A percentile compares a stretch with the other conserved stretches of the same genome.
Conservation (phyloP, 257 asterid genomes). For the Lantana camara region DNA sequence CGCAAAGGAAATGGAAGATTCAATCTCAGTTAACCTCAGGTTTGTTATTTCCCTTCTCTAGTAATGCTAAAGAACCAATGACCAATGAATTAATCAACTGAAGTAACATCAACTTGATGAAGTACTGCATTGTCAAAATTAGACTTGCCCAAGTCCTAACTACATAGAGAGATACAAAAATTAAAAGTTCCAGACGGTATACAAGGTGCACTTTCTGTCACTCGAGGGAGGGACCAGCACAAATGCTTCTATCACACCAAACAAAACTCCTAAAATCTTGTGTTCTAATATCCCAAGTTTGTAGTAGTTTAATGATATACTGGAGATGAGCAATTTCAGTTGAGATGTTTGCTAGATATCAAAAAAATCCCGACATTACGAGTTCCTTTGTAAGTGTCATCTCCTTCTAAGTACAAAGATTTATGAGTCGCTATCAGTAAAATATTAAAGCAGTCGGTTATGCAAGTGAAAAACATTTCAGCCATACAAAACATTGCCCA, state of each 20-base stretch:
- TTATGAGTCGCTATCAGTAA: neutral
- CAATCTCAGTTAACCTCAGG: slow-evolving; percentile 98
- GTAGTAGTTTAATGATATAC: neutral
- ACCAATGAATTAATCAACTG: neutral
- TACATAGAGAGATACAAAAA: neutral
- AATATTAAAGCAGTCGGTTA: slow-evolving; percentile 1
- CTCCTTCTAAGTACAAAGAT: neutral
- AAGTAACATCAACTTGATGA: neutral
- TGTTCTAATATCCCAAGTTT: neutral
- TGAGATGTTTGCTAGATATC: neutral
- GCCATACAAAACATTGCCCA: too few relatives aligned
- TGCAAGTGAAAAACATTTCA: slow-evolving; percentile 13
- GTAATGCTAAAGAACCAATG: slow-evolving; percentile 9
- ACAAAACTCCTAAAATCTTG: neutral
- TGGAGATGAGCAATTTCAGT: neutral
- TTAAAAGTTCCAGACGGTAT: neutral
- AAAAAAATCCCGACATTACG: neutral
- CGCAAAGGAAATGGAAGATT: slow-evolving; percentile 99
- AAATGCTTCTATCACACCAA: slow-evolving; percentile 1
- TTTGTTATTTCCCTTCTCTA: slow-evolving; percentile 31
- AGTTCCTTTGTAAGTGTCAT: neutral
- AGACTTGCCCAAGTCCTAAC: neutral
- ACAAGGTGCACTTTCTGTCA: neutral
- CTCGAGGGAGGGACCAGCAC: neutral
- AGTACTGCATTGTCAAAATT: neutral